Evolutionary conservation across 345 rosid genomes (phyloP).

Genomic region (Pseudoturritis turrita): DNA sequence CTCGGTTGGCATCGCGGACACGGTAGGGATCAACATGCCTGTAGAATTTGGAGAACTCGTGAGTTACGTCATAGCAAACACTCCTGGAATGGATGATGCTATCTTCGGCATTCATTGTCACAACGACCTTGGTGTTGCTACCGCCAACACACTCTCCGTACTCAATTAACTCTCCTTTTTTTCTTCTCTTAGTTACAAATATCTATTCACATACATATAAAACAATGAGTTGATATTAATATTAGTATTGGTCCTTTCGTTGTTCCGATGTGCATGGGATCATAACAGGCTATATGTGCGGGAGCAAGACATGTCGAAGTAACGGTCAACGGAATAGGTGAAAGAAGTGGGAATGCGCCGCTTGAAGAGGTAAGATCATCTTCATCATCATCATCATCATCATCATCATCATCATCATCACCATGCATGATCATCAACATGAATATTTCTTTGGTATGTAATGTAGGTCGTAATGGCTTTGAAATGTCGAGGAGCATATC

Average conservation of each 20-base stretch:
- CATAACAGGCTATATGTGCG: too few relatives aligned
- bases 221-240: constrained; percentile 6
- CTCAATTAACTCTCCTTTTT: neutral
- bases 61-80: too few relatives aligned
- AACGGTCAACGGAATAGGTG: too few relatives aligned
- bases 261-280: too few relatives aligned
- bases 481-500: too few relatives aligned
- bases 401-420: neutral
- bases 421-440: neutral
- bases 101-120: too few relatives aligned
- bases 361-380: constrained; percentile 78
- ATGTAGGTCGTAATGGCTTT: too few relatives aligned
- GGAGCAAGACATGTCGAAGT: too few relatives aligned
- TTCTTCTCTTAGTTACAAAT: neutral
- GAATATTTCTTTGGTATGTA: constrained; percentile 3
- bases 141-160: constrained; percentile 81
- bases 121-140: constrained; percentile 89
- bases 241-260: too few relatives aligned
- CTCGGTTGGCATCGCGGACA: constrained; percentile 70
- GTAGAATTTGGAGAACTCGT: constrained; percentile 62
- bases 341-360: constrained; percentile 94
- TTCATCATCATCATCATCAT: neutral
- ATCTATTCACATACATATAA: neutral
- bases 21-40: constrained; percentile 79
- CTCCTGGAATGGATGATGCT: too few relatives aligned